A percentile compares a stretch with the other conserved stretches of the same genome.
phyloP scores from a whole-genome alignment of 176 grass and related monocot genomes.

The Alopecurus myosuroides region DNA sequence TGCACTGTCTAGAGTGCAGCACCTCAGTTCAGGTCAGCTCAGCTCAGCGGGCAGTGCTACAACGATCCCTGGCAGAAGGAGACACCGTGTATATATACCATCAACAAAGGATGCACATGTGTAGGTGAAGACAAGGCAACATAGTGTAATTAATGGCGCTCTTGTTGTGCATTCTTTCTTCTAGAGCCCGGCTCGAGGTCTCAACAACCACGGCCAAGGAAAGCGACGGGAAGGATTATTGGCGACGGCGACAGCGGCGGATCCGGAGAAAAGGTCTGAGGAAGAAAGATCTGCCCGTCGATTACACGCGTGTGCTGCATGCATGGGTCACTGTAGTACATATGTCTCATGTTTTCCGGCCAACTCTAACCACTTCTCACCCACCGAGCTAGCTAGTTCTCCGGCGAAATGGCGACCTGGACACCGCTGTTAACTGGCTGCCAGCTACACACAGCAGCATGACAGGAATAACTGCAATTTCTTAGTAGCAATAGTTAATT shows the following conservation, averaged over 20 bases:
- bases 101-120: background rate
- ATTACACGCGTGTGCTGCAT: background rate
- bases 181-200: constrained; percentile 43
- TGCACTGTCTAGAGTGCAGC: constrained; percentile 21
- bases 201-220: constrained; percentile 34
- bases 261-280: background rate
- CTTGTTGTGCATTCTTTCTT: background rate
- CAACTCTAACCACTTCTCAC: constrained; percentile 49
- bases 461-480: background rate
- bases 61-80: constrained; percentile 1
- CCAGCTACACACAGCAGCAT: background rate
- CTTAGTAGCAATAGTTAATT: background rate
- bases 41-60: background rate
- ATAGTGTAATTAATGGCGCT: background rate
- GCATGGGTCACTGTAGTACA: too few relatives aligned
- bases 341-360: constrained; percentile 27
- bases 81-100: background rate
- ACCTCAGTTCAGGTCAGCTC: background rate
- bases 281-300: background rate
- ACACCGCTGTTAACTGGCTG: background rate
- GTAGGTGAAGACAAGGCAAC: constrained; percentile 17
- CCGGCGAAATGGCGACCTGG: constrained; percentile 13
- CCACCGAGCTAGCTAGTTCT: constrained; percentile 4
- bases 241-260: constrained; percentile 5
- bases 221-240: constrained; percentile 16